phyloP scores from a whole-genome alignment of 2,329 filamentous ascomycete species.

The Aphanocladium album region DNA sequence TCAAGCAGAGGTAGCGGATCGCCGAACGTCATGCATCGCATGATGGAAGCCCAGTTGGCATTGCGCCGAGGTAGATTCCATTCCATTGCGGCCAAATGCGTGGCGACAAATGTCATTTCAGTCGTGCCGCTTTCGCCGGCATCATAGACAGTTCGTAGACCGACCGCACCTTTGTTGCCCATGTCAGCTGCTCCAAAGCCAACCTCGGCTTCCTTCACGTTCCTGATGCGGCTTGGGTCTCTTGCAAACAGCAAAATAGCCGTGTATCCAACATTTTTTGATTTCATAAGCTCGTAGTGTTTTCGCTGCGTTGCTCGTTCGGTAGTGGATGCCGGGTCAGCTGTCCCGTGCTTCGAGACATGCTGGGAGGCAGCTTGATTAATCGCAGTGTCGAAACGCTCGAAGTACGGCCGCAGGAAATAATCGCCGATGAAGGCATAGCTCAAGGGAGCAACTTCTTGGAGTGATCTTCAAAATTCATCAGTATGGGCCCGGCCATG shows the following conservation, averaged over 20 bases:
- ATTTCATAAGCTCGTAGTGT: constrained; percentile 65
- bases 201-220: constrained; percentile 72
- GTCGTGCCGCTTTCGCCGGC: constrained; percentile 36
- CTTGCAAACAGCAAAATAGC: constrained; percentile 80
- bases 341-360: constrained; percentile 18
- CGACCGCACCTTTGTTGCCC: constrained; percentile 94
- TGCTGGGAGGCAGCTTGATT: constrained; percentile 56
- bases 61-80: constrained; percentile 70
- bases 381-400: constrained; percentile 65
- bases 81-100: constrained; percentile 87
- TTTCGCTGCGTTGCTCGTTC: constrained; percentile 15
- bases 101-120: constrained; percentile 78
- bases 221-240: constrained; percentile 53
- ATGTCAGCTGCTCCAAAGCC: constrained; percentile 83
- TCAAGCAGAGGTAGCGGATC: constrained; percentile 35
- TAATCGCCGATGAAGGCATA: constrained; percentile 82
- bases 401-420: constrained; percentile 70
- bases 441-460: constrained; percentile 83
- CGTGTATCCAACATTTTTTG: constrained; percentile 81
- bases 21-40: constrained; percentile 72
- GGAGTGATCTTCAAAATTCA: constrained; percentile 58
- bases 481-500: background rate
- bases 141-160: constrained; percentile 62
- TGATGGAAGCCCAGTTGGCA: constrained; percentile 81
- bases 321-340: constrained; percentile 16